These are phyloP conservation scores for Bauhinia variegata DNA, from an alignment of 306 rosid species.

Conservation along the genomic window DNA sequence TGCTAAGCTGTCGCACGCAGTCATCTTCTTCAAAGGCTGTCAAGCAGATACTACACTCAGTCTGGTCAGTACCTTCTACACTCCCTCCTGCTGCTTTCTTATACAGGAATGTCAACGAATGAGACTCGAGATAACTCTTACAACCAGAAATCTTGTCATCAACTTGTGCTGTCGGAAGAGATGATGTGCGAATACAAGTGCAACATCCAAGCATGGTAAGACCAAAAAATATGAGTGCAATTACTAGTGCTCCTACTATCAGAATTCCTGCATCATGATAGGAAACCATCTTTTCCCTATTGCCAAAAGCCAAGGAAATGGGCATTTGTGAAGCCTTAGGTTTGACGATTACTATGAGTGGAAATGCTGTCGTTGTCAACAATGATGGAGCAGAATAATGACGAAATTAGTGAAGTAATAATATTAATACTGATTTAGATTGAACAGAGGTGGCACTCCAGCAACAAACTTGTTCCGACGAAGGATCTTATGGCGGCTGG, in stretches of 20 bases:
- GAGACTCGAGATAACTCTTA: constrained; percentile 45
- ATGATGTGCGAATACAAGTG: not conserved
- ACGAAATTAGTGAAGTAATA: not conserved
- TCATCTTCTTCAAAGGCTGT: constrained; percentile 43
- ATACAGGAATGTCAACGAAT: constrained; percentile 38
- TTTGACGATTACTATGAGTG: constrained; percentile 41
- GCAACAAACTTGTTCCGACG: not conserved
- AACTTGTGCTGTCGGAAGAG: constrained; percentile 28
- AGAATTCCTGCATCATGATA: constrained; percentile 10
- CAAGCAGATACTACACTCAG: constrained; percentile 49
- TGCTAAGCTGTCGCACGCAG: constrained; percentile 41
- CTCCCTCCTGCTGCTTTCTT: constrained; percentile 12
- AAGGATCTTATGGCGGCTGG: constrained; percentile 17
- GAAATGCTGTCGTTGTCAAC: constrained; percentile 23
- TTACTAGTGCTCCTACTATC: constrained; percentile 31
- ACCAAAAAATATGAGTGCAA: constrained; percentile 38
- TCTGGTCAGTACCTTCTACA: constrained; percentile 30
- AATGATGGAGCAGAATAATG: constrained; percentile 24
- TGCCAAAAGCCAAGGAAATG: constrained; percentile 16
- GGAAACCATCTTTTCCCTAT: constrained; percentile 20
- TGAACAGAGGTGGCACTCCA: not conserved
- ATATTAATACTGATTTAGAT: not conserved
- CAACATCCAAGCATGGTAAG: constrained; percentile 47
- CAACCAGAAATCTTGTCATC: constrained; percentile 36
- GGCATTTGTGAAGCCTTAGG: not conserved